A percentile compares a stretch with the other conserved stretches of the same genome.
These are phyloP conservation scores for Pythium dissimile DNA, from an alignment of 352 stramenopile species.

Conservation along the genomic window DNA sequence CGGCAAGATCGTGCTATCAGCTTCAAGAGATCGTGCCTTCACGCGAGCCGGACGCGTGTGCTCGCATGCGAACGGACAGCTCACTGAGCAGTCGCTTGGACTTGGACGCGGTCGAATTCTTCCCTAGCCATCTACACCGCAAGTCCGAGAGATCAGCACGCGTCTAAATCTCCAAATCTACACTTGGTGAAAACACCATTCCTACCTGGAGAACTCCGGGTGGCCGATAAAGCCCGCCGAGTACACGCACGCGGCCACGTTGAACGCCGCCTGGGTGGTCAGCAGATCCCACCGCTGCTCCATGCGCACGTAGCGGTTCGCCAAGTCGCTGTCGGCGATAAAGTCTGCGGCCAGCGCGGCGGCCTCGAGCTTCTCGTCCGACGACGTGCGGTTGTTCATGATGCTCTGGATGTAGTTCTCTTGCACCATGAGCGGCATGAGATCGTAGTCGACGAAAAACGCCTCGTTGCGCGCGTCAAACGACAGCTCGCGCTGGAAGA, in stretches of 20 bases:
- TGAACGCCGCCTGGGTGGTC: conserved; percentile 89
- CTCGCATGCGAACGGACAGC: conserved; percentile 93
- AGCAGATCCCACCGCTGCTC: conserved; percentile 95
- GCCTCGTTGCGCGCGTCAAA: conserved; percentile 92
- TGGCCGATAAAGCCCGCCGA: conserved; percentile 85
- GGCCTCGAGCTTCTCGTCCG: conserved; percentile 78
- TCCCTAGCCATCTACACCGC: conserved; percentile 91
- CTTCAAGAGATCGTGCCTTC: conserved; percentile 45
- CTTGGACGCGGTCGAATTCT: conserved; percentile 96
- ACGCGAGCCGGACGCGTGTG: conserved; percentile 77
- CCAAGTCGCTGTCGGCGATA: conserved; percentile 83
- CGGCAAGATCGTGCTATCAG: no score
- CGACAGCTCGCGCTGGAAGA: conserved; percentile 81
- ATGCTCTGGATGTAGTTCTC: conserved; percentile 86
- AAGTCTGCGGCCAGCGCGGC: conserved; percentile 90
- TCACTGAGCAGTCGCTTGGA: conserved; percentile 94
- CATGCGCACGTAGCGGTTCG: conserved; percentile 72
- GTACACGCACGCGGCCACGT: conserved; percentile 84
- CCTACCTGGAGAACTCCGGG: conserved; percentile 86
- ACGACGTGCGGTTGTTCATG: conserved; percentile 65
- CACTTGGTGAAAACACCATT: neutral
- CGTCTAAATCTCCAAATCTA: neutral
- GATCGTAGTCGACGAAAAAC: conserved; percentile 99
- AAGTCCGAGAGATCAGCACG: neutral
- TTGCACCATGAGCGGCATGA: conserved; percentile 97